Evolutionary conservation across 148 eudicot species (phyloP).

Genomic region (Rhododendron vialii): DNA sequence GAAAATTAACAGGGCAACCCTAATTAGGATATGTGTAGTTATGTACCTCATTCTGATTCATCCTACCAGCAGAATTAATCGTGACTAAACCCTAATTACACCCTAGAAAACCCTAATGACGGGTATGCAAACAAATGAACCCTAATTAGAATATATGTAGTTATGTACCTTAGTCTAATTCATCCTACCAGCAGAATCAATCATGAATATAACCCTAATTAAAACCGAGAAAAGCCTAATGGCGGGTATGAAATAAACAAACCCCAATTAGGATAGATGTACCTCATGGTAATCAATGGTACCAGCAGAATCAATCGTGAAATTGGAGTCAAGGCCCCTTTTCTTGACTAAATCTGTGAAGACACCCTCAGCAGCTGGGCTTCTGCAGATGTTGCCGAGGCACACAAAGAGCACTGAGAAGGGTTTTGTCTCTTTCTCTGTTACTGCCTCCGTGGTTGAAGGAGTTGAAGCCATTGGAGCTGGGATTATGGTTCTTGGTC

Average conservation of each 20-base stretch:
- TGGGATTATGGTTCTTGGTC: constrained; percentile 14
- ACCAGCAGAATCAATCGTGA: constrained; percentile 78
- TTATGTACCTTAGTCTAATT: constrained; percentile 69
- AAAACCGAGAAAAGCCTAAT: background rate
- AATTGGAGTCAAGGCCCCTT: constrained; percentile 61
- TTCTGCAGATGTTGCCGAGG: constrained; percentile 90
- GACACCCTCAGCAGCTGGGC: constrained; percentile 98
- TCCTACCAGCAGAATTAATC: background rate
- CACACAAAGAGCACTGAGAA: constrained; percentile 85
- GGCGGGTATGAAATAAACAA: background rate
- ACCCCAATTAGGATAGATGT: background rate
- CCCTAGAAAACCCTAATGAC: background rate
- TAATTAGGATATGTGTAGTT: background rate
- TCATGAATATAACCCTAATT: background rate
- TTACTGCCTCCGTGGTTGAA: constrained; percentile 12
- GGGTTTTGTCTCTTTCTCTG: constrained; percentile 40
- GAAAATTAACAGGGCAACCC: background rate
- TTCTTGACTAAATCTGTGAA: constrained; percentile 67
- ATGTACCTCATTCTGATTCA: background rate
- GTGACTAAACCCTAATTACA: background rate
- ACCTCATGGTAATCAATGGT: background rate
- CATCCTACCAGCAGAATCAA: constrained; percentile 46
- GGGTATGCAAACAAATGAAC: background rate
- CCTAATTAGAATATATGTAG: background rate
- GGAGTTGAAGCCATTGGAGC: constrained; percentile 57